Percentiles rank a stretch among this genome's conserved stretches.
Conservation (phyloP, 2,329 filamentous ascomycete genomes). For the Ophiostoma ips region DNA sequence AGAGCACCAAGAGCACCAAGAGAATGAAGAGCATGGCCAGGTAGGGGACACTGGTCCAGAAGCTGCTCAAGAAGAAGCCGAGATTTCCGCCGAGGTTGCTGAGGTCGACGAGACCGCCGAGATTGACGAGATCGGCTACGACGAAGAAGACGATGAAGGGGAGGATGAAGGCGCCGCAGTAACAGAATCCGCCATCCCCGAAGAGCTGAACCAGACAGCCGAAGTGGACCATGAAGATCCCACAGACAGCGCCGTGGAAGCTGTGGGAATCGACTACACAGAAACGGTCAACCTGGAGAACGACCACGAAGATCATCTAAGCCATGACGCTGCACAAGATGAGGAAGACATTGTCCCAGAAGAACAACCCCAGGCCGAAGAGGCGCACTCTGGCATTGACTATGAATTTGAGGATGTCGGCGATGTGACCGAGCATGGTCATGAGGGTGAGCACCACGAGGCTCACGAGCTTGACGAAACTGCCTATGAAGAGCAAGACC, state of each 20-base stretch:
- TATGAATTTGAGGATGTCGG: constrained; percentile 7
- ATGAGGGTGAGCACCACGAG: not conserved
- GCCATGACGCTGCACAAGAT: not conserved
- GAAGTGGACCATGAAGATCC: not conserved
- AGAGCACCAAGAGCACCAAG: too few relatives aligned
- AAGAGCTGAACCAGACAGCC: not conserved
- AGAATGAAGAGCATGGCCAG: constrained; percentile 4
- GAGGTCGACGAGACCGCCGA: constrained; percentile 21
- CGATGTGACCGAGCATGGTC: constrained; percentile 4
- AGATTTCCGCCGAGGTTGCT: constrained; percentile 12
- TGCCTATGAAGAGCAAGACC: constrained; percentile 3
- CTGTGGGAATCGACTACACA: not conserved
- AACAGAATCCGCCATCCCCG: not conserved
- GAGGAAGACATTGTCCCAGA: constrained; percentile 1
- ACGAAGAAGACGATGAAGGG: constrained; percentile 17
- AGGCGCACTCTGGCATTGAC: constrained; percentile 5
- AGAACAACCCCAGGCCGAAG: not conserved
- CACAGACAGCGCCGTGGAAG: not conserved
- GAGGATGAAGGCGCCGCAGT: too few relatives aligned
- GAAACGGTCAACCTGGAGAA: not conserved
- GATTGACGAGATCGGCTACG: constrained; percentile 25
- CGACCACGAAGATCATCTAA: not conserved
- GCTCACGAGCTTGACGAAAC: not conserved
- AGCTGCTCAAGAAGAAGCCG: not conserved
- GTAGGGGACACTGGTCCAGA: constrained; percentile 11